Evolutionary conservation across 2,329 filamentous ascomycete genomes (phyloP), one percentile per base, ranked within the genome.

Genomic region (Pseudogymnoascus sp.): DNA sequence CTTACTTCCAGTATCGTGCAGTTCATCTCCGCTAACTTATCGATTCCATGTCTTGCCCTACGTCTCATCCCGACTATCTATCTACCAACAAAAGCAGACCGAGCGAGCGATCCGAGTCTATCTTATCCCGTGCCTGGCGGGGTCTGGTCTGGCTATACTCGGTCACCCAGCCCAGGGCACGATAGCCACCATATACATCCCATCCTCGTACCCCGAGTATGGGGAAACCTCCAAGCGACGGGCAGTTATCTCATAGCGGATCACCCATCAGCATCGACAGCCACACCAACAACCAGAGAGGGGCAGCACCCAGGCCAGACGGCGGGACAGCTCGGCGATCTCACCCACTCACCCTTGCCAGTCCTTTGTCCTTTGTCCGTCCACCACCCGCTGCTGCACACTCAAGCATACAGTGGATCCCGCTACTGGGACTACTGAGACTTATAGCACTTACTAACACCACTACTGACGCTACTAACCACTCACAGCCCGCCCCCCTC

Each of bases 161-260:
- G 28, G 28, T 31, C 28, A 7, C 23, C 23, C 47, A 16, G 14
- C 5, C 12, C 10, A 16, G 23, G 23, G 23, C 12, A 53, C 25
- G 25, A 33, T 56, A 53, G 14, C 4, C 5, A 18, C 6, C 21
- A 8, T n/a, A 16, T 28, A 56, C 50, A 18, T 33, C 50, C 25
- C 31, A 1, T 10, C 28, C n/a, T 5, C n/a, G 50, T 56, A 56
- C 50, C 50, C n/a, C n/a, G 25, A 56, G 50, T 18, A 56, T 56
- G 50, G 50, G 50, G 50, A 56, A 56, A 12, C 5, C 12, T 11
- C 3, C 23, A 31, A 53, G 25, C 50, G 50, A 31, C 50, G 50
- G 50, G 50, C 50, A 56, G 50, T 56, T 56, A 56, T 56, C 50
- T 56, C 50, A 56, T 56, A 56, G 50, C 50, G 50, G 25, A 56